A percentile compares a stretch with the other conserved stretches of the same genome.
phyloP scores from a whole-genome alignment of 441 rosid species.

The Lepidium campestre region DNA sequence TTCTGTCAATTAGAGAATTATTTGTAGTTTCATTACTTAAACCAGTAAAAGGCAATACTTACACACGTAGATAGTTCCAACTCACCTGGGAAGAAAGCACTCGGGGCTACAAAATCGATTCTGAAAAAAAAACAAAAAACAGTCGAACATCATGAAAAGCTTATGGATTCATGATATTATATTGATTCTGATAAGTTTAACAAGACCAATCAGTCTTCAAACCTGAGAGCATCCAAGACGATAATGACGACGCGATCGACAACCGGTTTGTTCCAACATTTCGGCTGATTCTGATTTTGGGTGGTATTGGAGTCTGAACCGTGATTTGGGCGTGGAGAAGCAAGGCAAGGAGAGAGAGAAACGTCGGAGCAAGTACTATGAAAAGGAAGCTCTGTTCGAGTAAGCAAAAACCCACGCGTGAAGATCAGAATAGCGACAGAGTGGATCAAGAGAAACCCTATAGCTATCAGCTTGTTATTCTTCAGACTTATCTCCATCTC shows the following conservation, averaged over 20 bases:
- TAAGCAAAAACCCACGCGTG: slow-evolving; percentile 83
- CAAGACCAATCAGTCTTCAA: not conserved
- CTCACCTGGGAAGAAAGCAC: slow-evolving; percentile 64
- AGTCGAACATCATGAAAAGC: not conserved
- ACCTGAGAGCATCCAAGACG: slow-evolving; percentile 90
- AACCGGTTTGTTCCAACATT: slow-evolving; percentile 75
- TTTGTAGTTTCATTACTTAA: not conserved
- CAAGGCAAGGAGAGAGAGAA: slow-evolving; percentile 57
- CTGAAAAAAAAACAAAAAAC: slow-evolving; percentile 25
- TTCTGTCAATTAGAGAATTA: slow-evolving; percentile 23
- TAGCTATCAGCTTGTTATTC: slow-evolving; percentile 27
- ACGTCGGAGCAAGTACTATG: slow-evolving; percentile 68
- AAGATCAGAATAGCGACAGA: slow-evolving; percentile 56
- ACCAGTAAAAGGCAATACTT: not conserved
- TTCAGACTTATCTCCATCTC: slow-evolving; percentile 32
- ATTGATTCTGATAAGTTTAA: not conserved
- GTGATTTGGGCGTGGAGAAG: slow-evolving; percentile 5
- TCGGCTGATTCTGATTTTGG: not conserved
- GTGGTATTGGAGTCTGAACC: not conserved
- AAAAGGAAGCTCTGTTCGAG: slow-evolving; percentile 91
- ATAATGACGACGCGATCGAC: slow-evolving; percentile 74
- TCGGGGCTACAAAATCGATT: slow-evolving; percentile 87
- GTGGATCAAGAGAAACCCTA: slow-evolving; percentile 48
- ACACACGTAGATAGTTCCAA: not conserved
- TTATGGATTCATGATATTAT: not conserved